phyloP scores from a whole-genome alignment of 2,329 filamentous ascomycete genomes.

The Venturiaceae sp. region DNA sequence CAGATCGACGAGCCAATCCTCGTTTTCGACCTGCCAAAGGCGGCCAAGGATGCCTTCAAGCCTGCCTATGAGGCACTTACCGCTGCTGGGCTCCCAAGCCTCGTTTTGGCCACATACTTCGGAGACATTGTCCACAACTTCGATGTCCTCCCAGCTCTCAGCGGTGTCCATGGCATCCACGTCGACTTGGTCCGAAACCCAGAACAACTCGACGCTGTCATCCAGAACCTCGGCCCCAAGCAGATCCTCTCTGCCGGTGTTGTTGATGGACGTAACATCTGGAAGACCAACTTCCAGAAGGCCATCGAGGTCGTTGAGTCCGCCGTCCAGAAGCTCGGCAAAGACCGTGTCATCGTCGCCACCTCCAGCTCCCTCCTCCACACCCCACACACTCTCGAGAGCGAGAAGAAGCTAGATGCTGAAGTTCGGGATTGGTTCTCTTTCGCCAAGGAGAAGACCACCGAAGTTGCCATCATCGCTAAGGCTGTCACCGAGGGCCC shows the following conservation, averaged over 20 bases:
- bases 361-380: slow-evolving; percentile 97
- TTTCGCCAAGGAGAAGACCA: slow-evolving; percentile 90
- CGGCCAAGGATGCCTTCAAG: slow-evolving; percentile 96
- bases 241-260: slow-evolving; percentile 92
- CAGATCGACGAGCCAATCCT: slow-evolving; percentile 98
- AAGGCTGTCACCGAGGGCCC: slow-evolving; percentile 95
- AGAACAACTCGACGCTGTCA: slow-evolving; percentile 85
- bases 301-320: slow-evolving; percentile 86
- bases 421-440: slow-evolving; percentile 98
- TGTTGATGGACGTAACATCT: slow-evolving; percentile 98
- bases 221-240: slow-evolving; percentile 73
- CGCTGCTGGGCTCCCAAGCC: slow-evolving; percentile 72
- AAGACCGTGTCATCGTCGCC: slow-evolving; percentile 93
- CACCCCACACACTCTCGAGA: slow-evolving; percentile 94
- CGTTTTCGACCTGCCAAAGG: slow-evolving; percentile 83
- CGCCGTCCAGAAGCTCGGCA: slow-evolving; percentile 90
- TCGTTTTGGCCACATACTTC: slow-evolving; percentile 95
- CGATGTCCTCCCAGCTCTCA: slow-evolving; percentile 67
- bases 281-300: slow-evolving; percentile 98
- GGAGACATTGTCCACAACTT: slow-evolving; percentile 99
- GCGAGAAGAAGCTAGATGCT: slow-evolving; percentile 94
- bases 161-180: slow-evolving; percentile 75
- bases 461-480: slow-evolving; percentile 84
- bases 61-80: slow-evolving; percentile 86
- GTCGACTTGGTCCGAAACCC: slow-evolving; percentile 96